These are phyloP conservation scores for Emericellopsis atlantica DNA, from an alignment of 2,329 filamentous ascomycete genomes.

Conservation along the genomic window DNA sequence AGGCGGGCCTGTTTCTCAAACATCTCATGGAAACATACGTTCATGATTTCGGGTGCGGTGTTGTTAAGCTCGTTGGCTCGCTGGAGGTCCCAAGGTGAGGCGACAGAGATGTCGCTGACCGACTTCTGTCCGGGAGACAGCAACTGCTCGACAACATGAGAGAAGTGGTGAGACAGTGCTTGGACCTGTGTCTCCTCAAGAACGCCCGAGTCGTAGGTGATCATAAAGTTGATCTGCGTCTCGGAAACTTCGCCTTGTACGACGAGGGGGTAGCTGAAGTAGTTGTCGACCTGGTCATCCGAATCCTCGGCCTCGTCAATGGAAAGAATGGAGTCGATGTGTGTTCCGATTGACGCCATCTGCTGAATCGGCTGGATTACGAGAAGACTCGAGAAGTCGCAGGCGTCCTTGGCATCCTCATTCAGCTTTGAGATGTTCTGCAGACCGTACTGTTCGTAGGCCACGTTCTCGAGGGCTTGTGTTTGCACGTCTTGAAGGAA, in stretches of 20 bases:
- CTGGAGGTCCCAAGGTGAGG: constrained; percentile 1
- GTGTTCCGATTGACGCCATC: background rate
- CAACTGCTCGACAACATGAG: constrained; percentile 1
- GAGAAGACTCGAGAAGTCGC: constrained; percentile 7
- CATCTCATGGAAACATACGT: background rate
- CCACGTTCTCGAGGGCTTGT: constrained; percentile 5
- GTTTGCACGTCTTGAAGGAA: constrained; percentile 4
- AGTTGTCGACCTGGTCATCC: background rate
- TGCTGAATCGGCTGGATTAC: constrained; percentile 5
- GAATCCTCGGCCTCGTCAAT: background rate
- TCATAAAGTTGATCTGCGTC: background rate
- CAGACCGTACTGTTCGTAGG: constrained; percentile 8
- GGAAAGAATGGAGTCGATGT: background rate
- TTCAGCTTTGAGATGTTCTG: constrained; percentile 7
- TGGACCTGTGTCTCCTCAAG: constrained; percentile 1
- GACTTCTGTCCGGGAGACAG: background rate
- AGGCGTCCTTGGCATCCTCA: constrained; percentile 3
- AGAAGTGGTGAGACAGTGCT: background rate
- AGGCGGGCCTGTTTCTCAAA: background rate
- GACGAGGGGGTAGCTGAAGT: constrained; percentile 5
- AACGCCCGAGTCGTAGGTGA: constrained; percentile 3
- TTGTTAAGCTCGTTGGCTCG: background rate
- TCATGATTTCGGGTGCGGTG: background rate
- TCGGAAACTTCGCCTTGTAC: constrained; percentile 1
- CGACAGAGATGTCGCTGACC: background rate